Conservation (phyloP, 2,329 filamentous ascomycete genomes). For the Aspergillus fischeri region DNA sequence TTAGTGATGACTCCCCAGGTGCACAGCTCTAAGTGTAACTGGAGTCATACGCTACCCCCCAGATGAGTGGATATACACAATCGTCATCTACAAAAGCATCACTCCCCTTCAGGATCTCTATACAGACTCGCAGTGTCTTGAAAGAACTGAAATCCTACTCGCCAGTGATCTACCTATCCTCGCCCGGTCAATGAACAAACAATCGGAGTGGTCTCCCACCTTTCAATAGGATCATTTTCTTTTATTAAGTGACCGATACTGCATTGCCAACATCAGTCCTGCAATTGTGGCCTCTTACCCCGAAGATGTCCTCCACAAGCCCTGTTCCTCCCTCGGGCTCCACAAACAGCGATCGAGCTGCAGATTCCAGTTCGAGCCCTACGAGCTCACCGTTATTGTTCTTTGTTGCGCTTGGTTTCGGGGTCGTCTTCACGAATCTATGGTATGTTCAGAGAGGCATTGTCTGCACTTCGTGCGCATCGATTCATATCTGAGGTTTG, state of each 20-base stretch:
- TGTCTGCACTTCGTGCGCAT: background rate
- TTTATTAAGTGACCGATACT: background rate
- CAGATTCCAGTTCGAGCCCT: slow-evolving; percentile 41
- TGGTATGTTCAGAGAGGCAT: slow-evolving; percentile 62
- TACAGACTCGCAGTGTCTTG: background rate
- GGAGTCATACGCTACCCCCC: slow-evolving; percentile 5
- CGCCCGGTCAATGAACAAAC: background rate
- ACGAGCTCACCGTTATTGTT: slow-evolving; percentile 77
- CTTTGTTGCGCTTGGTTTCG: slow-evolving; percentile 93
- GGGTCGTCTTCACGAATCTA: slow-evolving; percentile 96
- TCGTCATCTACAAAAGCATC: slow-evolving; percentile 1
- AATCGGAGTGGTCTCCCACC: background rate
- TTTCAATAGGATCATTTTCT: background rate
- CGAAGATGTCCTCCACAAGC: slow-evolving; percentile 27
- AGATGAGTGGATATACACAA: slow-evolving; percentile 8
- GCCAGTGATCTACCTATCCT: background rate
- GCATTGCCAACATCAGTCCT: background rate
- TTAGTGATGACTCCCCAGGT: slow-evolving; percentile 11
- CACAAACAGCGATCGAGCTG: slow-evolving; percentile 24
- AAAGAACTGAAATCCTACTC: background rate
- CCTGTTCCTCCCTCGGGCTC: slow-evolving; percentile 23
- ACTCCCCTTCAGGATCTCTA: background rate
- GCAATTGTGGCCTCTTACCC: background rate
- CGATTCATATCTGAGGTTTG: slow-evolving; percentile 5
- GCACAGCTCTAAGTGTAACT: slow-evolving; percentile 5